phyloP scores from a whole-genome alignment of 2,329 filamentous ascomycete genomes.

The Aureobasidium uvarum region DNA sequence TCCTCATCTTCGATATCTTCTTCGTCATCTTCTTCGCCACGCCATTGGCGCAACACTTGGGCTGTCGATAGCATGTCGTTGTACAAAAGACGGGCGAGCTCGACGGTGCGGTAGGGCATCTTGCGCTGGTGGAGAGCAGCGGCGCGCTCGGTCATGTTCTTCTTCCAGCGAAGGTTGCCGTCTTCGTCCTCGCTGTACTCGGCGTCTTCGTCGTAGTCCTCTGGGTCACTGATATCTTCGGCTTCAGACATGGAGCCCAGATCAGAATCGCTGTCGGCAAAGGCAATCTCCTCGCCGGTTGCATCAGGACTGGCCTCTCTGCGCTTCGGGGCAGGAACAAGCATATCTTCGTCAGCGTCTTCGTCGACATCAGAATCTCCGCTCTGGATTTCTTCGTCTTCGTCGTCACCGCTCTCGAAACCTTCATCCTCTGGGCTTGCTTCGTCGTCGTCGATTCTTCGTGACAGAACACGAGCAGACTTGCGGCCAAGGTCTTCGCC shows the following conservation, averaged over 20 bases:
- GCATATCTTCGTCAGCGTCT: slow-evolving; percentile 28
- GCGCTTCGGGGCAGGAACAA: slow-evolving; percentile 47
- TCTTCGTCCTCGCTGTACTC: slow-evolving; percentile 61
- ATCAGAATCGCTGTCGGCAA: slow-evolving; percentile 96
- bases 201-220: slow-evolving; percentile 33
- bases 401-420: slow-evolving; percentile 53
- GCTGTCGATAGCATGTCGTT: slow-evolving; percentile 72
- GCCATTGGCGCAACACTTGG: slow-evolving; percentile 78
- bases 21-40: slow-evolving; percentile 60
- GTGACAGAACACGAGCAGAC: slow-evolving; percentile 50
- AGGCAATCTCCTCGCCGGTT: slow-evolving; percentile 74
- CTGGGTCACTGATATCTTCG: slow-evolving; percentile 45
- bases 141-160: slow-evolving; percentile 75
- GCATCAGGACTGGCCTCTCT: slow-evolving; percentile 49
- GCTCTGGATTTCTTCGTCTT: slow-evolving; percentile 55
- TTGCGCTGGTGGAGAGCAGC: slow-evolving; percentile 67
- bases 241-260: slow-evolving; percentile 76
- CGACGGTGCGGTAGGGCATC: slow-evolving; percentile 71
- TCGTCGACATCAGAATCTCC: slow-evolving; percentile 51
- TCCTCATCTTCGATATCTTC: slow-evolving; percentile 59
- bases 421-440: slow-evolving; percentile 52
- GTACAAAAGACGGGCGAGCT: slow-evolving; percentile 87
- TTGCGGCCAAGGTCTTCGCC: slow-evolving; percentile 54
- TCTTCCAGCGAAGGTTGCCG: slow-evolving; percentile 78
- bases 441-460: slow-evolving; percentile 53